phyloP scores from a whole-genome alignment of 192 early-diverging fungal genomes.

The Coemansia sp. region DNA sequence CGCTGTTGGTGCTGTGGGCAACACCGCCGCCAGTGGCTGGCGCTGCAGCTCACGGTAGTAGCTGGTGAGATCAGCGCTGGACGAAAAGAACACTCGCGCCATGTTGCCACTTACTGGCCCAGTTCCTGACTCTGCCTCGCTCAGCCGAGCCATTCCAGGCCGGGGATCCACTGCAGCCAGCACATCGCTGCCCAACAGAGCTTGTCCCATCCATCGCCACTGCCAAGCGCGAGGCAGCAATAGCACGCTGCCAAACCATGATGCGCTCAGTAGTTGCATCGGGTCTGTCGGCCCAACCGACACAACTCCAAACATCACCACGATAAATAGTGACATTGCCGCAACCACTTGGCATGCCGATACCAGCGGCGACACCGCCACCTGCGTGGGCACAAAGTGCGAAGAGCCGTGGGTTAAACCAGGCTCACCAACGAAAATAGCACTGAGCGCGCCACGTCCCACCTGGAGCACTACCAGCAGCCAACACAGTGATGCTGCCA shows the following conservation, averaged over 20 bases:
- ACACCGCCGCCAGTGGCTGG: constrained; percentile 12
- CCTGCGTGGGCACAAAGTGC: constrained; percentile 47
- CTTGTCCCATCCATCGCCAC: constrained; percentile 36
- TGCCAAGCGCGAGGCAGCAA: constrained; percentile 39
- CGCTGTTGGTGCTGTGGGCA: constrained; percentile 8
- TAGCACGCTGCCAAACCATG: constrained; percentile 14
- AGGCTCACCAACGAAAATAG: constrained; percentile 52
- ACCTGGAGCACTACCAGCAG: constrained; percentile 52
- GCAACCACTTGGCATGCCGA: constrained; percentile 42
- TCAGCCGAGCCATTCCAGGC: neutral
- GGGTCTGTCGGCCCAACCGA: constrained; percentile 41
- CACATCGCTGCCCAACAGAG: constrained; percentile 23
- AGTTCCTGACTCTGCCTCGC: neutral
- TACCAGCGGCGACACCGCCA: constrained; percentile 22
- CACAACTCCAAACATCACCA: constrained; percentile 50
- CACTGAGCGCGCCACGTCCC: constrained; percentile 49
- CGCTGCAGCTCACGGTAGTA: constrained; percentile 45
- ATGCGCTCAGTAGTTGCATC: constrained; percentile 26
- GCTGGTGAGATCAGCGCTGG: constrained; percentile 48
- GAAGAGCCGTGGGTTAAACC: constrained; percentile 43
- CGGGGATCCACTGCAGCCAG: constrained; percentile 25
- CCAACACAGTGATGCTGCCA: constrained; percentile 41
- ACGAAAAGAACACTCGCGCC: constrained; percentile 47
- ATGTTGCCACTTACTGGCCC: constrained; percentile 33
- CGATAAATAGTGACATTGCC: constrained; percentile 39